Conservation (phyloP, 805 yeast species). For the Myxozyma geophila region DNA sequence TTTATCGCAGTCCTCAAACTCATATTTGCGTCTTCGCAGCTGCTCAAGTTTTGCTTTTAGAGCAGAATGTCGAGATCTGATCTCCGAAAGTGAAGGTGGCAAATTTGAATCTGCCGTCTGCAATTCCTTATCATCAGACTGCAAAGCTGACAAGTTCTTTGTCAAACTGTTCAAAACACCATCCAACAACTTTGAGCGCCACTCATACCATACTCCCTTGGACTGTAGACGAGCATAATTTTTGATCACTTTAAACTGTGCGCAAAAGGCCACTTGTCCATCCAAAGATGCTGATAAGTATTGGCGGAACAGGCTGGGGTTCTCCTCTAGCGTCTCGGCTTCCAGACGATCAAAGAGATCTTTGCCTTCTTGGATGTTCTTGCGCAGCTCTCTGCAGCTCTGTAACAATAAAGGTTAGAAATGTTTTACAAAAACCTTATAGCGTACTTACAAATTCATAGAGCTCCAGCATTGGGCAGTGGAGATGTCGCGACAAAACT, state of each 20-base stretch:
- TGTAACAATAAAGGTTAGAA: not conserved
- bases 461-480: constrained; percentile 53
- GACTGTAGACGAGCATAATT: constrained; percentile 59
- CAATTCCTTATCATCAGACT: constrained; percentile 34
- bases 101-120: constrained; percentile 21
- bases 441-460: constrained; percentile 48
- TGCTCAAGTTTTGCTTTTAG: constrained; percentile 34
- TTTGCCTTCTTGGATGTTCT: constrained; percentile 56
- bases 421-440: not conserved
- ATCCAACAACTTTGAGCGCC: constrained; percentile 59
- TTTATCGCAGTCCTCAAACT: constrained; percentile 32
- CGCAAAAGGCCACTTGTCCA: constrained; percentile 51
- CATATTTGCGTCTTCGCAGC: constrained; percentile 27
- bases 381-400: constrained; percentile 58
- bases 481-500: constrained; percentile 47
- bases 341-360: constrained; percentile 54
- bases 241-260: constrained; percentile 57
- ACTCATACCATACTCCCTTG: constrained; percentile 61
- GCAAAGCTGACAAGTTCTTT: constrained; percentile 34
- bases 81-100: constrained; percentile 17
- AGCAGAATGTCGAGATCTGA: constrained; percentile 29
- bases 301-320: constrained; percentile 56
- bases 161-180: constrained; percentile 49
- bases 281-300: constrained; percentile 51
- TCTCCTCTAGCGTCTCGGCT: constrained; percentile 52